A percentile compares a stretch with the other conserved stretches of the same genome.
These are phyloP conservation scores for Neostapfia colusana DNA, from an alignment of 176 grass and related monocot genomes.

Conservation along the genomic window DNA sequence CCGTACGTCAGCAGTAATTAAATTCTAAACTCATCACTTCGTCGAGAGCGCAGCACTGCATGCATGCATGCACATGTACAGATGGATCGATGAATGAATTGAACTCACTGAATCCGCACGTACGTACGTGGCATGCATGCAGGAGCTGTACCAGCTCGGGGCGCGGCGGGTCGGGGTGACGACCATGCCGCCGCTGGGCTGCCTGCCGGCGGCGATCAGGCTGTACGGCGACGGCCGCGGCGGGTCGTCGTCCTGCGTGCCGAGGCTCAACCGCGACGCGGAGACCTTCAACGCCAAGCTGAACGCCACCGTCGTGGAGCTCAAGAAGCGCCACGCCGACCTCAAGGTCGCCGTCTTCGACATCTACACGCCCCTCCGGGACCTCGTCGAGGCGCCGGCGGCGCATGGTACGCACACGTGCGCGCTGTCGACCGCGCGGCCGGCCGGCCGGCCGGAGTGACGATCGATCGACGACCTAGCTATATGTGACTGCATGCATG, in stretches of 20 bases:
- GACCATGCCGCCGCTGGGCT: conserved; percentile 72
- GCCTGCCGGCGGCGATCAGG: conserved; percentile 58
- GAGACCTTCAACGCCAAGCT: conserved; percentile 73
- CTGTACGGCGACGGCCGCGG: conserved; percentile 49
- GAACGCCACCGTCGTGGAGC: conserved; percentile 38
- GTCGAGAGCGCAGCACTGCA: too few relatives aligned
- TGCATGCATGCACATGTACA: too few relatives aligned
- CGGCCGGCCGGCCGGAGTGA: too few relatives aligned
- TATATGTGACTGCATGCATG: too few relatives aligned
- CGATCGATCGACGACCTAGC: too few relatives aligned
- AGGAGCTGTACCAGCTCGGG: conserved; percentile 58
- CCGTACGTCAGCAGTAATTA: too few relatives aligned
- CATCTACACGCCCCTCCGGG: conserved; percentile 52
- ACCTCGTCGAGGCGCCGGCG: conserved; percentile 45
- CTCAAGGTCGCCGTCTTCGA: conserved; percentile 65
- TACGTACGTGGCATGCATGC: too few relatives aligned
- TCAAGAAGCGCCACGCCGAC: conserved; percentile 32
- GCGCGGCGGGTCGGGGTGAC: conserved; percentile 74
- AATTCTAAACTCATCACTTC: too few relatives aligned
- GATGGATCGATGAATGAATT: too few relatives aligned
- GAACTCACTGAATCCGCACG: too few relatives aligned
- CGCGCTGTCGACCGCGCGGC: too few relatives aligned
- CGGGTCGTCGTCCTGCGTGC: conserved; percentile 56
- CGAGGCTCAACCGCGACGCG: conserved; percentile 59
- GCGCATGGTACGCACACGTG: conserved; percentile 34